Base-by-base conservation (phyloP, 108 stramenopile genomes). In the Nitzschia sp. region DNA sequence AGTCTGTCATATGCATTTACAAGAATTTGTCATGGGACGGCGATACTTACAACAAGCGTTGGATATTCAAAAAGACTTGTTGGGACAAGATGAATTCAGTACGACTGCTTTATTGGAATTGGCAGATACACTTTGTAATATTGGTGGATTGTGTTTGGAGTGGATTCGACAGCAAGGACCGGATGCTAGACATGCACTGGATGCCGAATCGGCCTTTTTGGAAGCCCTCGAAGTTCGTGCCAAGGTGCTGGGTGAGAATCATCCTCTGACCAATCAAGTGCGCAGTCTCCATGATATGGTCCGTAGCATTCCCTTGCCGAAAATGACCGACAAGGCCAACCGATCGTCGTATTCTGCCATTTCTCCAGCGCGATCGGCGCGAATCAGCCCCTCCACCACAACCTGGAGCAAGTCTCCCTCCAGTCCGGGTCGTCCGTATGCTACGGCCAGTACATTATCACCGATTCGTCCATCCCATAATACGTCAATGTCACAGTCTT, bases 101-200 rank as follows among this genome's bases (percentile, higher is more conserved):
- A 29, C 45, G 5, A 63, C 72, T 24, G 69, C 72, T 13, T 26
- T 61, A 29, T 46, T 82, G 56, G 82, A 86, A 49, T 36, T 86
- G 23, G 82, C 82, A 5, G 85, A 86, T 66, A 86, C 85, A 13
- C 62, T 86, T 0, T 79, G 76, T 51, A 86, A 86, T 51, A 74
- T 86, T 59, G 85, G 85, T 3, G 82, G 82, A 2, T 66, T 86
- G 66, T 70, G 74, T 56, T 64, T 86, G 46, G 82, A 86, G 54
- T 86, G 85, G 85, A 71, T 82, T 54, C 66, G 78, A 27, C 69
- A 62, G 38, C 66, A 76, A 38, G 85, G 81, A 5, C 74, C 74
- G 23, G 71, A 82, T 64, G 68, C 69, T 1, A 46, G 73, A 24
- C 69, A 61, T 46, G 68, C 72, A 0, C 35, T 54, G 38, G 75